Conservation (phyloP, 805 yeast genomes). For the Kluyveromyces aestuarii region DNA sequence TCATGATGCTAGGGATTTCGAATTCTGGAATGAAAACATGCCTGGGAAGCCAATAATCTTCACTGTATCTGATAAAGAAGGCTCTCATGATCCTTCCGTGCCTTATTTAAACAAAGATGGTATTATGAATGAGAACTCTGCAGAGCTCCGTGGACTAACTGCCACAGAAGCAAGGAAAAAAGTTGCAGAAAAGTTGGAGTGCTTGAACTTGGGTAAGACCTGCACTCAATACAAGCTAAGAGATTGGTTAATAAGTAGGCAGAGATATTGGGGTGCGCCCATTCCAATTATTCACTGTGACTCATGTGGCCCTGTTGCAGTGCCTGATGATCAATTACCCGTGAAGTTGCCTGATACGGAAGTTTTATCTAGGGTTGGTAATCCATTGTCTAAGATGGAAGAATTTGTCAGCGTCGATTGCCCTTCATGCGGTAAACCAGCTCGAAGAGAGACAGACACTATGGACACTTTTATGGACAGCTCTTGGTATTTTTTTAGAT, state of each 20-base stretch:
- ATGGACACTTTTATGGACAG: conserved; percentile 99
- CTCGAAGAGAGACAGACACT: conserved; percentile 89
- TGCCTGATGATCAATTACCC: conserved; percentile 81
- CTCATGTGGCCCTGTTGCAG: conserved; percentile 83
- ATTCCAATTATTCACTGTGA: conserved; percentile 89
- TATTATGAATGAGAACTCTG: conserved; percentile 38
- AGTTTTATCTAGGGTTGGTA: conserved; percentile 41
- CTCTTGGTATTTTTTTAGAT: conserved; percentile 92
- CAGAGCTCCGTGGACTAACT: conserved; percentile 42
- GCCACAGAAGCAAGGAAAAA: conserved; percentile 41
- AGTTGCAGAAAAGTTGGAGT: conserved; percentile 37
- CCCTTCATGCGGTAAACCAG: conserved; percentile 67
- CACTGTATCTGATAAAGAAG: conserved; percentile 37
- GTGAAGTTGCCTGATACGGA: conserved; percentile 62
- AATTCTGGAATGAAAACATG: conserved; percentile 64
- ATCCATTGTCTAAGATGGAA: conserved; percentile 59
- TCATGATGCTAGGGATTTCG: conserved; percentile 77
- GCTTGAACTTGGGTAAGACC: conserved; percentile 34
- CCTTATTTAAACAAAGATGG: conserved; percentile 39
- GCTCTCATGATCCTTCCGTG: conserved; percentile 7
- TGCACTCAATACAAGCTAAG: conserved; percentile 57
- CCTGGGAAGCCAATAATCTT: conserved; percentile 35
- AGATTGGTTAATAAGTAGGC: conserved; percentile 94
- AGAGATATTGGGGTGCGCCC: conserved; percentile 98
- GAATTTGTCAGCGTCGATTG: conserved; percentile 69